Evolutionary conservation across 2,329 filamentous ascomycete species (phyloP).

Genomic region (Xylaria sp.): DNA sequence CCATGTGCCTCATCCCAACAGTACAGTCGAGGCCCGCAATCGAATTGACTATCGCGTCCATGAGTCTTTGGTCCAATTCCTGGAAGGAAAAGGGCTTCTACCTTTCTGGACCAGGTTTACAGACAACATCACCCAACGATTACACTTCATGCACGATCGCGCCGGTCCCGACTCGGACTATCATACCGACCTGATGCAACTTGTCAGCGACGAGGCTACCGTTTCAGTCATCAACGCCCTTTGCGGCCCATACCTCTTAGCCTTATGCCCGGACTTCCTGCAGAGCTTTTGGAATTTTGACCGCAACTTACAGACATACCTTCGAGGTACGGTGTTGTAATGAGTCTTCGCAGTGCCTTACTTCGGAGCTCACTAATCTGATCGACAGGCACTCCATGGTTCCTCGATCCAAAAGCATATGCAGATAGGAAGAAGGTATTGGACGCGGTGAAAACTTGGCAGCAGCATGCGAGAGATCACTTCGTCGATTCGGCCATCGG

Average conservation of each 20-base stretch:
- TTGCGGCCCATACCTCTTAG: constrained; percentile 44
- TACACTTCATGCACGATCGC: constrained; percentile 35
- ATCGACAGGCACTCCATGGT: constrained; percentile 42
- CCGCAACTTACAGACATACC: constrained; percentile 46
- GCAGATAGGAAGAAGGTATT: constrained; percentile 41
- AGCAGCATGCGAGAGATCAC: constrained; percentile 44
- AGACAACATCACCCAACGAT: constrained; percentile 38
- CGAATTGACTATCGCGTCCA: constrained; percentile 43
- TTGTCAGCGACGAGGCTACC: constrained; percentile 41
- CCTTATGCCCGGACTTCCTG: constrained; percentile 41
- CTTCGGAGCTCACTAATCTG: constrained; percentile 9
- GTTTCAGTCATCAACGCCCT: constrained; percentile 43
- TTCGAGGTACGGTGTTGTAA: constrained; percentile 39
- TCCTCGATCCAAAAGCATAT: constrained; percentile 44
- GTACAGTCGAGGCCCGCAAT: constrained; percentile 40
- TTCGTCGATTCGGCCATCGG: constrained; percentile 34
- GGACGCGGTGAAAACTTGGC: constrained; percentile 42
- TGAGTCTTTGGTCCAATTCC: constrained; percentile 38
- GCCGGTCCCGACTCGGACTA: constrained; percentile 37
- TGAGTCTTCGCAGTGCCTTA: background rate
- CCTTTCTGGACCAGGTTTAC: constrained; percentile 45
- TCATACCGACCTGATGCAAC: constrained; percentile 41
- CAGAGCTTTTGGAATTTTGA: constrained; percentile 46
- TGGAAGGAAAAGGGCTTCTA: constrained; percentile 44
- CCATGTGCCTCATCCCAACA: constrained; percentile 38